phyloP scores from a whole-genome alignment of 2,329 filamentous ascomycete species.

The Tolypocladium album region DNA sequence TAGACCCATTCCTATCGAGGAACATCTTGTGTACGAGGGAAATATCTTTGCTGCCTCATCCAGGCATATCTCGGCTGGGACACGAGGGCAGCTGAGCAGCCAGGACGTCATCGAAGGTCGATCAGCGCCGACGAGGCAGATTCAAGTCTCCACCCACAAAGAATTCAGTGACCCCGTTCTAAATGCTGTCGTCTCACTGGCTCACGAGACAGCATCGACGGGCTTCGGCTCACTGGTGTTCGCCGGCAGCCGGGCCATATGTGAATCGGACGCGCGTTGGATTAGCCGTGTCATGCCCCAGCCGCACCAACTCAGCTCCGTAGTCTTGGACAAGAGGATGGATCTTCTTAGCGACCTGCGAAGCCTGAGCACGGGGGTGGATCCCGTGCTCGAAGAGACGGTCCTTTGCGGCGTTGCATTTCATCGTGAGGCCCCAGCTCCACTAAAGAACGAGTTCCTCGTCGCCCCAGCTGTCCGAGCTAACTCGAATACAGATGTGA shows the following conservation, averaged over 20 bases:
- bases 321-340: constrained; percentile 44
- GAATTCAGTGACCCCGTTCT: constrained; percentile 54
- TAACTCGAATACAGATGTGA: constrained; percentile 22
- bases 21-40: constrained; percentile 63
- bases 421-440: constrained; percentile 45
- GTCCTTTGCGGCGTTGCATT: constrained; percentile 60
- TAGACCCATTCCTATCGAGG: constrained; percentile 63
- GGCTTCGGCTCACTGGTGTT: constrained; percentile 67
- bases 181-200: constrained; percentile 61
- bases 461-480: background rate
- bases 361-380: constrained; percentile 55
- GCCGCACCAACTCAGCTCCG: constrained; percentile 30
- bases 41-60: constrained; percentile 50
- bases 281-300: constrained; percentile 57
- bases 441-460: background rate
- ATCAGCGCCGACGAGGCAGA: constrained; percentile 30
- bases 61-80: constrained; percentile 46
- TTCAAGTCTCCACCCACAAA: constrained; percentile 45
- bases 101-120: constrained; percentile 21
- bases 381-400: constrained; percentile 53
- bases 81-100: constrained; percentile 38
- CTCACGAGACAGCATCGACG: constrained; percentile 55
- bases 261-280: constrained; percentile 56
- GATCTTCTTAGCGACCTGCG: constrained; percentile 57
- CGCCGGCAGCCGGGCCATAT: constrained; percentile 56